Evolutionary conservation across 768 basidiomycete genomes (phyloP), one percentile per base, ranked within the genome.

Genomic region (Mycena polygramma): DNA sequence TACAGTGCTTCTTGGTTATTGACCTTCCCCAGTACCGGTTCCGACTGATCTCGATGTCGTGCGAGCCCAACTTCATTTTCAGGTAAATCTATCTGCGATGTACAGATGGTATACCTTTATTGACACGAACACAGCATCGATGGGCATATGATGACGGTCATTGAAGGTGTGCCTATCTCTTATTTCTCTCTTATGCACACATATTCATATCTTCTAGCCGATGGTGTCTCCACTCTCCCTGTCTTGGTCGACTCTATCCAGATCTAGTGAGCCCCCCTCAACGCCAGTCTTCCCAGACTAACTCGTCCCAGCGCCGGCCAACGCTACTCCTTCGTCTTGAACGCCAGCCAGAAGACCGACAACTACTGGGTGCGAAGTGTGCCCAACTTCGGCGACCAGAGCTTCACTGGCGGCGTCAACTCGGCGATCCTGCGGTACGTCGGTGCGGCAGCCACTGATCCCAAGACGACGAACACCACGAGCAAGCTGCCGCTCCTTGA

Each of bases 291-390:
- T 17, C 26, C 24, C 20, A 0, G 1, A 54, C 9, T 22, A 37
- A 61, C 26, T 17, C 8, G 10, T 19, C 3, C 9, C 41, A 65
- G 60, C 8, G 66, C 73, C 70, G 82, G 80, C 15, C 83, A 83
- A 62, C 78, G 83, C 2, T 84, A 83, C 66, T 83, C 83, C 0
- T 75, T 80, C 39, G 75, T 80, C 9, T 52, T 88, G 19, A 78
- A 79, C 2, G 85, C 86, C 10, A 80, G 82, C 72, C 79, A 85
- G 66, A 72, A 78, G 10, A 77, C 85, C 14, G 79, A 73, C 46
- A 88, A 87, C 72, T 88, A 87, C 73, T 87, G 85, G 80, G 75
- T 83, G 48, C 76, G 80, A 59, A 74, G 80, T 55, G 70, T 78
- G 63, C 75, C 75, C 62, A 71, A 73, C 69, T 57, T 70, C 62